Base-by-base conservation (phyloP, 1,139 yeast species). In the Suzukiozyma palmioleophila region DNA sequence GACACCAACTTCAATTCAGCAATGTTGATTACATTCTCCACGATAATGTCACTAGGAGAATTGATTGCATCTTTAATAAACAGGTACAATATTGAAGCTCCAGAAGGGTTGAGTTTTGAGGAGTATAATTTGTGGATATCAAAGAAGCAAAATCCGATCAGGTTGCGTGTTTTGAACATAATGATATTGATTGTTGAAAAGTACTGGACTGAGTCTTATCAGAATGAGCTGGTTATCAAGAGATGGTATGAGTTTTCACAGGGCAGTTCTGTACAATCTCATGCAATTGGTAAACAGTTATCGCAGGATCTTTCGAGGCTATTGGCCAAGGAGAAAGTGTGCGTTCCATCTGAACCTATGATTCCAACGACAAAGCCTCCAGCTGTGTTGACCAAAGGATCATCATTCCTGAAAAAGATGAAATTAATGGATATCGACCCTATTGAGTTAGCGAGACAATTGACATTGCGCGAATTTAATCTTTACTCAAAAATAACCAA, bases 51-150 rank as follows among this genome's bases (percentile, higher is more conserved):
- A 1, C 76, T 95, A 1, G 63, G 74, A 3, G 87, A 81, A 42
- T 69, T 92, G 27, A 68, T 89, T 41, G 75, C 72, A 18, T 60
- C 77, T 35, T 65, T 92, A 43, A 77, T 83, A 27, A 70, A 72
- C 28, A 69, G 96, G 39, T 92, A 83, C 60, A 74, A 82, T 44
- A 66, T 81, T 26, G 81, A 78, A 45, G 95, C 97, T 4, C 97
- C 97, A 0, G 96, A 85, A 51, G 96, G 95, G 0, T 65, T 92
- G 45, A 79, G 86, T 40, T 84, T 79, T 49, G 95, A 85, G 45
- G 96, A 89, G 54, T 87, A 86, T 55, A 78, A 80, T 33, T 62
- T 73, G 4, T 92, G 98, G 97, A 75, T 82, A 8, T 79, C 81
- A 32, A 78, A 77, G 53, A 89, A 87, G 53, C 83, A 64, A 59